Percentiles rank a stretch among this genome's conserved stretches.
Conservation (phyloP, 495 filamentous ascomycete genomes). For the Neurospora sp. region DNA sequence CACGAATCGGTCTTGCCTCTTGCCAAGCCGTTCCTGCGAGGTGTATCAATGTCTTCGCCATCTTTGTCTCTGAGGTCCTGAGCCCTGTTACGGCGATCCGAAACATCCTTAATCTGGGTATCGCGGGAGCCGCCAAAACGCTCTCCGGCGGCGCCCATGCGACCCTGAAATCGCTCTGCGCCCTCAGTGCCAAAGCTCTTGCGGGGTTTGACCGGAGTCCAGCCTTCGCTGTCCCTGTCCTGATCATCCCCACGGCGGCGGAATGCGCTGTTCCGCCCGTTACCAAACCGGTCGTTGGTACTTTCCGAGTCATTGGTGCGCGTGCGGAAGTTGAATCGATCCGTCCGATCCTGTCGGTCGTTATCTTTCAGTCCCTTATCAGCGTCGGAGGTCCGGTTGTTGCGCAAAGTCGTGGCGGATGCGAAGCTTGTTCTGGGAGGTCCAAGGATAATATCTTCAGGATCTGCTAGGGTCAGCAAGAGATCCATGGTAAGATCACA, state of each 20-base stretch:
- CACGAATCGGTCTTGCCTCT: constrained; percentile 35
- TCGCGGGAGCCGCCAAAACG: constrained; percentile 21
- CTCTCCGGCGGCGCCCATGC: constrained; percentile 37
- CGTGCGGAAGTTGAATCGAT: constrained; percentile 56
- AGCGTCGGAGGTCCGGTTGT: constrained; percentile 38
- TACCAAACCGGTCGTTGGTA: constrained; percentile 37
- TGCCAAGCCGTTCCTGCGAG: constrained; percentile 44
- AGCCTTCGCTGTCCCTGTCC: constrained; percentile 46
- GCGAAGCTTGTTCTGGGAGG: constrained; percentile 81
- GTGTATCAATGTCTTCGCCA: constrained; percentile 40
- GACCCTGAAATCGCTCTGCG: constrained; percentile 49
- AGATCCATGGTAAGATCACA: background rate
- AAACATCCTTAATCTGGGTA: constrained; percentile 24
- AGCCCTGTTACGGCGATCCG: constrained; percentile 31
- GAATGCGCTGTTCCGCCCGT: constrained; percentile 36
- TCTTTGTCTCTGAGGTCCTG: constrained; percentile 44
- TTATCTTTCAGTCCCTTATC: constrained; percentile 38
- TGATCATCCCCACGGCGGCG: constrained; percentile 44
- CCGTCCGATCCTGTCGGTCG: constrained; percentile 51
- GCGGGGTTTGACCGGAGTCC: constrained; percentile 51
- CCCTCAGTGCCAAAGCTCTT: constrained; percentile 56
- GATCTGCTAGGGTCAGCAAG: constrained; percentile 29
- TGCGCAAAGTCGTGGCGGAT: constrained; percentile 53
- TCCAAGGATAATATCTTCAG: constrained; percentile 79
- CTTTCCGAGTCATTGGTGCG: constrained; percentile 59